Conservation (phyloP, 192 early-diverging fungal genomes). For the Pecoramyces ruminantium region DNA sequence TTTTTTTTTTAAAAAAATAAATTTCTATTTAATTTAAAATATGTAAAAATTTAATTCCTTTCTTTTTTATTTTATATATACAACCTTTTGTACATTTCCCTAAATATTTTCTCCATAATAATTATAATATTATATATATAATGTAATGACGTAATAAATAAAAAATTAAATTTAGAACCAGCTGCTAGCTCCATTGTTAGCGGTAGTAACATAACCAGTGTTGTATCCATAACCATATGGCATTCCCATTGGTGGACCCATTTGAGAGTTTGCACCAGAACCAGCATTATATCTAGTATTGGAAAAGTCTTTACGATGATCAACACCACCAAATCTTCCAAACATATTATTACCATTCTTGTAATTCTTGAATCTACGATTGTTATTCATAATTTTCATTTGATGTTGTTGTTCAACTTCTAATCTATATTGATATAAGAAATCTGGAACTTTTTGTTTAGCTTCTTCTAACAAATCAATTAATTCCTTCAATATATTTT, state of each 20-base stretch:
- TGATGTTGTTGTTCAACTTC: slow-evolving; percentile 36
- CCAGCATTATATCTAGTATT: slow-evolving; percentile 10
- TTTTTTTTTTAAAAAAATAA: slow-evolving; percentile 4
- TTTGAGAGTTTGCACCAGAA: slow-evolving; percentile 8
- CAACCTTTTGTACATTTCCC: slow-evolving; percentile 5
- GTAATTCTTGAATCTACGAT: slow-evolving; percentile 15
- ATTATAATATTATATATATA: background rate
- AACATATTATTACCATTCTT: background rate
- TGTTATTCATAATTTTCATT: slow-evolving; percentile 33
- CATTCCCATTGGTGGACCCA: slow-evolving; percentile 5
- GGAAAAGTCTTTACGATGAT: background rate
- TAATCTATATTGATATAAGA: slow-evolving; percentile 35
- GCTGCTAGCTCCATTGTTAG: slow-evolving; percentile 31
- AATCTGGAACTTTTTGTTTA: slow-evolving; percentile 80
- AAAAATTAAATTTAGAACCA: slow-evolving; percentile 45
- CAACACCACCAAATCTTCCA: background rate
- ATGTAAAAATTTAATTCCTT: slow-evolving; percentile 6
- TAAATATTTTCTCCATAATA: background rate
- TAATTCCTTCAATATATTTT: slow-evolving; percentile 64
- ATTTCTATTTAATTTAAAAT: slow-evolving; percentile 1
- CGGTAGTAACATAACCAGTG: slow-evolving; percentile 11
- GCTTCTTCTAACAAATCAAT: slow-evolving; percentile 80
- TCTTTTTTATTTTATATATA: slow-evolving; percentile 4
- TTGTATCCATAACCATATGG: background rate
- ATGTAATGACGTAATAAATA: no score